phyloP scores from a whole-genome alignment of 2,329 filamentous ascomycete genomes.

The Apiospora aurea region DNA sequence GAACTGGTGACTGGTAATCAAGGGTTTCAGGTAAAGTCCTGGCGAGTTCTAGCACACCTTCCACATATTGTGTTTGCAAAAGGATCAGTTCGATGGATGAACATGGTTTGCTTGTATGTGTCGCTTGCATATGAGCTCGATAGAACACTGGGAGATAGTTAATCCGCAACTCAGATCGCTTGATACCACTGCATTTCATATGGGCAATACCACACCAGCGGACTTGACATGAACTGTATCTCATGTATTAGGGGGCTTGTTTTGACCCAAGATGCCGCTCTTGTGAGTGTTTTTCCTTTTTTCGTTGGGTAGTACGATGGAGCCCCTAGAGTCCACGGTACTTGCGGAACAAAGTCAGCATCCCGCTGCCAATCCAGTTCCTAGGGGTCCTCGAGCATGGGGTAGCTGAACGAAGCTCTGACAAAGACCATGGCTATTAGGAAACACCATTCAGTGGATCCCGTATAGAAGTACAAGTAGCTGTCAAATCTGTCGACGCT shows the following conservation, averaged over 20 bases:
- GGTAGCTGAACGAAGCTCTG: neutral
- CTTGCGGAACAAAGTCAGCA: neutral
- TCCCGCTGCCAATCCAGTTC: neutral
- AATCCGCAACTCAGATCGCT: neutral
- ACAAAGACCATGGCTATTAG: neutral
- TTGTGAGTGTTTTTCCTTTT: too few relatives aligned
- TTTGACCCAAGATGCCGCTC: neutral
- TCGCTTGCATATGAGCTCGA: constrained; percentile 7
- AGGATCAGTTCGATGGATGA: neutral
- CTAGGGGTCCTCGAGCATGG: neutral
- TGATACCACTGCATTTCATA: neutral
- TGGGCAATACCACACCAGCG: neutral
- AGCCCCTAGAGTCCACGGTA: neutral
- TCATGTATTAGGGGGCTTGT: neutral
- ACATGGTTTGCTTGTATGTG: neutral
- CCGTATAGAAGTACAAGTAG: neutral
- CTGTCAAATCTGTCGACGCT: constrained; percentile 4
- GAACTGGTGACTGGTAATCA: neutral
- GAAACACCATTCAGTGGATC: neutral
- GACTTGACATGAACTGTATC: neutral
- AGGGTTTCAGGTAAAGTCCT: neutral
- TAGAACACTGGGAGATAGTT: neutral
- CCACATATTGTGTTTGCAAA: neutral
- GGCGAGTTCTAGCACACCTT: neutral
- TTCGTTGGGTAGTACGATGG: too few relatives aligned